Percentiles rank a stretch among this genome's conserved stretches.
Conservation (phyloP, 148 eudicot species). For the Nepenthes gracilis region DNA sequence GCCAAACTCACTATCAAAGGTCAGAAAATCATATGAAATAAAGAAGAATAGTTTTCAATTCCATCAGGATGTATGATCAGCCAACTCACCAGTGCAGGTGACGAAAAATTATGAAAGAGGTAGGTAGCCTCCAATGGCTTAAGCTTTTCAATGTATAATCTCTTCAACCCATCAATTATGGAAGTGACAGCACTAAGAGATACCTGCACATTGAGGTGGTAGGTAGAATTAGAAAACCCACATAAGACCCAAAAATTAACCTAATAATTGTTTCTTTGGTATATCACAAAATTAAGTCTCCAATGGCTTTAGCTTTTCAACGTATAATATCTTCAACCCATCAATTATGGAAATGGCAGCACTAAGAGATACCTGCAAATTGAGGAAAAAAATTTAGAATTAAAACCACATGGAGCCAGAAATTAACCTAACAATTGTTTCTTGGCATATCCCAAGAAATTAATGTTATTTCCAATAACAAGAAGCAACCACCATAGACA, state of each 20-base stretch:
- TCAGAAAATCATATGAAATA: background rate
- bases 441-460: too few species aligned
- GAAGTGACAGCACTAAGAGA: slow-evolving; percentile 65
- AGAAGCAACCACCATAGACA: too few species aligned
- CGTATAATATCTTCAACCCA: slow-evolving; percentile 77
- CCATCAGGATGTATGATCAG: background rate
- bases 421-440: too few species aligned
- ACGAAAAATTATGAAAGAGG: slow-evolving; percentile 74
- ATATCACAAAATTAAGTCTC: too few species aligned
- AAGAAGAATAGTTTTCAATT: background rate
- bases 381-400: background rate
- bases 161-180: slow-evolving; percentile 83
- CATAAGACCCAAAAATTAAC: background rate
- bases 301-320: slow-evolving; percentile 78
- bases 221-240: slow-evolving; percentile 3
- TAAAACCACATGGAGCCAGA: background rate
- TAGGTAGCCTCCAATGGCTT: slow-evolving; percentile 82
- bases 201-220: slow-evolving; percentile 13
- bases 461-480: too few species aligned
- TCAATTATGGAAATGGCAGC: slow-evolving; percentile 75
- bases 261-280: too few species aligned
- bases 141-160: slow-evolving; percentile 62
- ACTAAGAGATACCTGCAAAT: slow-evolving; percentile 28
- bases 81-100: slow-evolving; percentile 69
- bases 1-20: background rate